Evolutionary conservation across 2,329 filamentous ascomycete genomes (phyloP).

Genomic region (Ascochyta rabiei): DNA sequence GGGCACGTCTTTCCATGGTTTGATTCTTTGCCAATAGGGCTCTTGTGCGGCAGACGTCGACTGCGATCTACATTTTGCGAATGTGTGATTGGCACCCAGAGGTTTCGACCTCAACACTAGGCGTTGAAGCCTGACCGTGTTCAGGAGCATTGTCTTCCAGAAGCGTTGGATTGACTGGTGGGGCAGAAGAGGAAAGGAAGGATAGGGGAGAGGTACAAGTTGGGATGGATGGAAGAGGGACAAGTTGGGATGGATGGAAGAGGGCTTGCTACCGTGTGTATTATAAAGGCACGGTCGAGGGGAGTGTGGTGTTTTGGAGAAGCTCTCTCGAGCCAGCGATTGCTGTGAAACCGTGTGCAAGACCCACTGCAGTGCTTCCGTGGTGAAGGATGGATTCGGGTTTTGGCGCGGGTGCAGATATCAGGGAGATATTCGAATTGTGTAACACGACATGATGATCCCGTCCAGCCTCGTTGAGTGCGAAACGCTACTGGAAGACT

Average conservation of each 20-base stretch:
- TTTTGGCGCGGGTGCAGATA: background rate
- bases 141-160: constrained; percentile 9
- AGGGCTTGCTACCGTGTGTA: background rate
- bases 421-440: background rate
- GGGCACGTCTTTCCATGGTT: constrained; percentile 57
- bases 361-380: background rate
- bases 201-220: too few species aligned
- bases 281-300: background rate
- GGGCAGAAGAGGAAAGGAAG: too few species aligned
- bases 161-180: background rate
- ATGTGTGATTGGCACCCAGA: background rate
- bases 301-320: background rate
- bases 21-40: constrained; percentile 59
- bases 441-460: constrained; percentile 2
- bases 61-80: constrained; percentile 10
- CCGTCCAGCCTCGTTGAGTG: background rate
- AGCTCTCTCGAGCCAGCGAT: background rate
- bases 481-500: background rate
- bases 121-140: background rate
- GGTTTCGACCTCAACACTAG: background rate
- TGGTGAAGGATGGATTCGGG: constrained; percentile 1
- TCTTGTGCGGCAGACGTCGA: constrained; percentile 22
- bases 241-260: background rate
- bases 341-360: constrained; percentile 1
- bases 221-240: too few species aligned